phyloP scores from a whole-genome alignment of 441 rosid genomes.

The Eruca vesicaria region DNA sequence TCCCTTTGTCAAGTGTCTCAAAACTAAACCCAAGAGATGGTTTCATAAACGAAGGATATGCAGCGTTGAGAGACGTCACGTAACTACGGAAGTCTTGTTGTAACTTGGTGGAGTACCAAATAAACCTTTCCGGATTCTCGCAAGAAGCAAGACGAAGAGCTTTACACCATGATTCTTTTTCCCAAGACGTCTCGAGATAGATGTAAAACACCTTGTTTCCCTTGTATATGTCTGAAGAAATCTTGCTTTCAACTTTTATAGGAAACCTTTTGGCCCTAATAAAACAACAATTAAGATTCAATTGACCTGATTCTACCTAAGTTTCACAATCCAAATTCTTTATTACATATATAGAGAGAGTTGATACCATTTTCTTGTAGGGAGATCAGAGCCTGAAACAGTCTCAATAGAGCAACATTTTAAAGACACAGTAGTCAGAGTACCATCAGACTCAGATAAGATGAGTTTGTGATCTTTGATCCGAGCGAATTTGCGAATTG shows the following conservation, averaged over 20 bases:
- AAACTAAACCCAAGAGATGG: constrained; percentile 47
- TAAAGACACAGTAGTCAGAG: constrained; percentile 43
- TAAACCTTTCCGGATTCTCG: constrained; percentile 53
- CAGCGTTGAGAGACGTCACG: constrained; percentile 56
- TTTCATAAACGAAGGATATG: constrained; percentile 75
- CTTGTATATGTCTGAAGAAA: constrained; percentile 52
- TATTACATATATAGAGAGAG: not conserved
- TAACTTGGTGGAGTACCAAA: constrained; percentile 60
- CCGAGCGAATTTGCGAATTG: constrained; percentile 52
- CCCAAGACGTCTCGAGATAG: constrained; percentile 94
- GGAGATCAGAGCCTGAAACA: constrained; percentile 69
- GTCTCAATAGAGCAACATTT: constrained; percentile 68
- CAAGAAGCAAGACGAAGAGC: constrained; percentile 89
- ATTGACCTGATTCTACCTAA: not conserved
- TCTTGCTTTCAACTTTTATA: constrained; percentile 71
- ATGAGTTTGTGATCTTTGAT: constrained; percentile 56
- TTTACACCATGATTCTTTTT: constrained; percentile 98
- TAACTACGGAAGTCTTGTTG: constrained; percentile 53
- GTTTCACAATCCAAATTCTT: not conserved
- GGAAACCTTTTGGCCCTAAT: constrained; percentile 91
- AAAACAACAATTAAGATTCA: not conserved
- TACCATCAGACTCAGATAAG: constrained; percentile 55
- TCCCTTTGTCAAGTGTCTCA: constrained; percentile 56
- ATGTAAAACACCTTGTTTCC: constrained; percentile 63
- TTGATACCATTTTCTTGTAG: constrained; percentile 80